Percentiles rank a stretch among this genome's conserved stretches.
Evolutionary conservation across 2,329 filamentous ascomycete genomes (phyloP).

Genomic region (Colletotrichum siamense): DNA sequence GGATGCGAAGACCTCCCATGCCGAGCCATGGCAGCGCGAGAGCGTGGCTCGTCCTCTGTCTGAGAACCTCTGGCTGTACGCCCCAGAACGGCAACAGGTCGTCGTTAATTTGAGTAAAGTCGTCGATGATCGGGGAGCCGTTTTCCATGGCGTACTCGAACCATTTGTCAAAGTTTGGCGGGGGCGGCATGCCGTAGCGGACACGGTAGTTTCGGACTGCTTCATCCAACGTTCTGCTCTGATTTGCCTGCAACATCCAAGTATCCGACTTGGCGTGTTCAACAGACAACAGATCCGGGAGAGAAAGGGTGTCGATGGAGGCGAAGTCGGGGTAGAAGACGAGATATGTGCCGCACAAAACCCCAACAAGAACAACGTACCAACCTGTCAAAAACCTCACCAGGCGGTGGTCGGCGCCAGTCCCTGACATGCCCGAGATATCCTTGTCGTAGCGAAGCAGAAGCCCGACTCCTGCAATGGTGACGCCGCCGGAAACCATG

Average conservation of each 20-base stretch:
- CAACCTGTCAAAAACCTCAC: conserved; percentile 8
- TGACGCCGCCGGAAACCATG: not conserved
- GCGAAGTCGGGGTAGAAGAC: conserved; percentile 8
- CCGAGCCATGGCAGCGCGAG: conserved; percentile 36
- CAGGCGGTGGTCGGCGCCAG: not conserved
- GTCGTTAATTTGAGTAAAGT: conserved; percentile 77
- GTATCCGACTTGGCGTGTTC: conserved; percentile 11
- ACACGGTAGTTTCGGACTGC: conserved; percentile 49
- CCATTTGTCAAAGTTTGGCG: conserved; percentile 82
- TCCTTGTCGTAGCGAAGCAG: conserved; percentile 18
- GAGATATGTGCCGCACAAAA: conserved; percentile 16
- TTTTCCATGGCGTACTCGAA: conserved; percentile 72
- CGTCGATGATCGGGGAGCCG: conserved; percentile 73
- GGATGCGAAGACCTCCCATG: conserved; percentile 57
- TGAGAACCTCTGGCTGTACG: conserved; percentile 67
- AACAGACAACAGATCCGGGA: not conserved
- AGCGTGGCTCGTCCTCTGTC: conserved; percentile 51
- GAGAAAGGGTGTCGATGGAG: not conserved
- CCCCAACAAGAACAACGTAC: conserved; percentile 16
- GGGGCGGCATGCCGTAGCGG: conserved; percentile 67
- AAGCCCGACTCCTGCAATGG: conserved; percentile 20
- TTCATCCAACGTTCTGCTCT: conserved; percentile 24
- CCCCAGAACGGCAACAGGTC: conserved; percentile 81
- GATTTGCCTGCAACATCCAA: conserved; percentile 26
- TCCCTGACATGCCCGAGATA: not conserved